Base-by-base conservation (phyloP, 495 filamentous ascomycete species). In the Penicillium alfredii region DNA sequence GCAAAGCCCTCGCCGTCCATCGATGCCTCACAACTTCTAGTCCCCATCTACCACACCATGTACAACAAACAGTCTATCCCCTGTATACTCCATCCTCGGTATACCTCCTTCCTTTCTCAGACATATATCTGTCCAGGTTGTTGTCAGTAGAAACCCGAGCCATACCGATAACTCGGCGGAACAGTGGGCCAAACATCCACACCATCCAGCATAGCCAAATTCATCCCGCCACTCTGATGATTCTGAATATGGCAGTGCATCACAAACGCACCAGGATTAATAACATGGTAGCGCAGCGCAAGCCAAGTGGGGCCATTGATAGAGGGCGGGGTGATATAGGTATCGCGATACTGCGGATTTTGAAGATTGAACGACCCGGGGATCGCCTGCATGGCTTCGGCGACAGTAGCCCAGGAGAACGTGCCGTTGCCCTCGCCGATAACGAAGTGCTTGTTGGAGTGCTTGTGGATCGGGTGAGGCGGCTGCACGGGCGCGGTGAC, bases 191-290 rank as follows among this genome's bases (percentile, higher is more conserved):
- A 79, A 8, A 47, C 56, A 42, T 82, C 76, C 16, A 74, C 55
- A 0, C 75, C 77, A 54, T 82, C 77, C 36, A 75, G 49, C 15
- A 80, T 61, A 0, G 62, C 64, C 53, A 80, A 40, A 0, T 56
- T 60, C 74, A 80, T 80, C 4, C 77, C 77, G 1, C 74, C 74
- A 38, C 53, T 53, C 23, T 75, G 47, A 60, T 81, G 77, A 12
- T 64, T 63, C 56, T 76, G 64, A 23, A 80, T 72, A 53, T 82
- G 77, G 43, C 78, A 80, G 51, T 82, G 76, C 28, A 82, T 39
- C 23, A 79, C 53, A 33, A 68, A 82, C 0, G 73, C 66, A 0
- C 78, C 76, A 1, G 77, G 77, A 33, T 77, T 76, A 0, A 65
- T 58, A 21, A 74, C 74, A 9, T 78, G 72, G 44, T 80, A 82